Percentiles rank a stretch among this genome's conserved stretches.
These are phyloP conservation scores for Fusarium fracticaudum DNA, from an alignment of 2,329 filamentous ascomycete genomes.

Conservation along the genomic window DNA sequence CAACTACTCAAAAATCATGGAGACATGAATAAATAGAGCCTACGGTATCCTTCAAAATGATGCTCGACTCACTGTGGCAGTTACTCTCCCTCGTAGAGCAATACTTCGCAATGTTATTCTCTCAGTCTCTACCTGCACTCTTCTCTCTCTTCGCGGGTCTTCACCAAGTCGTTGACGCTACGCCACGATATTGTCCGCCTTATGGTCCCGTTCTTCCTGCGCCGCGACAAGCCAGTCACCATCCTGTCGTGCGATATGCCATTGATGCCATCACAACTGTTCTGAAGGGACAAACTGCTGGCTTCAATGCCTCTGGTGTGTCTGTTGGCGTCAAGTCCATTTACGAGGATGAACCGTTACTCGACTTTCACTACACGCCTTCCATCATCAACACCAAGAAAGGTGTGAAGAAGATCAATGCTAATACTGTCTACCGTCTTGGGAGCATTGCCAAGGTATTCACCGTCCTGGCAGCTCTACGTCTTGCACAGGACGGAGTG, in stretches of 20 bases:
- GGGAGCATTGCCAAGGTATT: constrained; percentile 12
- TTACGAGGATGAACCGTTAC: background rate
- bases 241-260: background rate
- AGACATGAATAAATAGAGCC: background rate
- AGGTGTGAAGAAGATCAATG: background rate
- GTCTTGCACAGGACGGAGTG: background rate
- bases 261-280: background rate
- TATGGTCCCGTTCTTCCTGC: constrained; percentile 2
- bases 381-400: fast-evolving
- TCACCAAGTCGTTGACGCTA: background rate
- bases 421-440: background rate
- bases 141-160: background rate
- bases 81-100: fast-evolving
- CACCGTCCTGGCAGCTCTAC: background rate
- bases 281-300: background rate
- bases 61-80: background rate
- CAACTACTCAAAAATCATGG: too few relatives aligned
- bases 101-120: background rate
- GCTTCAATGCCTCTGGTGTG: background rate
- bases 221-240: background rate
- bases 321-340: constrained; percentile 5
- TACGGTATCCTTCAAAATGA: fast-evolving
- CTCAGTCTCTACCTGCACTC: background rate
- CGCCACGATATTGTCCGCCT: background rate
- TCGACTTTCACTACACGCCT: background rate